phyloP scores from a whole-genome alignment of 352 stramenopile genomes.

The Phytophthora megakarya region DNA sequence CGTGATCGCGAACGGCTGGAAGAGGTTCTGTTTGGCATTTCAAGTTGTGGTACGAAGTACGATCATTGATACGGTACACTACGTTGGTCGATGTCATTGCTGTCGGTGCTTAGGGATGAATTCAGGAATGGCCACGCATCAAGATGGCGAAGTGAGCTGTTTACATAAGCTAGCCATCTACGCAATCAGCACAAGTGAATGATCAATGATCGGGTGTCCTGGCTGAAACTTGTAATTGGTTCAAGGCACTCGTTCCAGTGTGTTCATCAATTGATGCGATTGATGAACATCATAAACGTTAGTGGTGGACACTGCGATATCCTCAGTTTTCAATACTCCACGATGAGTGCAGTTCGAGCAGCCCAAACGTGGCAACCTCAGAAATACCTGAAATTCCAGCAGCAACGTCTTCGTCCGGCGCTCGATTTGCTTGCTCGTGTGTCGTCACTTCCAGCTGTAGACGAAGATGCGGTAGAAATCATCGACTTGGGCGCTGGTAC shows the following conservation, averaged over 20 bases:
- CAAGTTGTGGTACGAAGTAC: conserved; percentile 34
- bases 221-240: too few relatives aligned
- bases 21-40: conserved; percentile 14
- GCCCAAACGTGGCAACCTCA: conserved; percentile 56
- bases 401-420: conserved; percentile 57
- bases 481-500: conserved; percentile 70
- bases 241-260: neutral
- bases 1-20: conserved; percentile 14
- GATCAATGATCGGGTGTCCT: conserved; percentile 11
- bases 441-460: conserved; percentile 21
- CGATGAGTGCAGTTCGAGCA: conserved; percentile 24
- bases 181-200: conserved; percentile 22
- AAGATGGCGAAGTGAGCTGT: neutral
- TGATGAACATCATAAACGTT: conserved; percentile 1
- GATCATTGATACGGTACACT: conserved; percentile 31
- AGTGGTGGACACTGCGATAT: neutral
- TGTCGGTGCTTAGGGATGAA: neutral
- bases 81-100: conserved; percentile 21
- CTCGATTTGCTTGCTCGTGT: conserved; percentile 63
- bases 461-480: conserved; percentile 36
- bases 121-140: conserved; percentile 15
- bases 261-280: conserved; percentile 1
- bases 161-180: conserved; percentile 18
- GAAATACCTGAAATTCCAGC: conserved; percentile 72
- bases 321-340: neutral